Conservation (phyloP, 2,329 filamentous ascomycete species). For the Raffaelea arxii region DNA sequence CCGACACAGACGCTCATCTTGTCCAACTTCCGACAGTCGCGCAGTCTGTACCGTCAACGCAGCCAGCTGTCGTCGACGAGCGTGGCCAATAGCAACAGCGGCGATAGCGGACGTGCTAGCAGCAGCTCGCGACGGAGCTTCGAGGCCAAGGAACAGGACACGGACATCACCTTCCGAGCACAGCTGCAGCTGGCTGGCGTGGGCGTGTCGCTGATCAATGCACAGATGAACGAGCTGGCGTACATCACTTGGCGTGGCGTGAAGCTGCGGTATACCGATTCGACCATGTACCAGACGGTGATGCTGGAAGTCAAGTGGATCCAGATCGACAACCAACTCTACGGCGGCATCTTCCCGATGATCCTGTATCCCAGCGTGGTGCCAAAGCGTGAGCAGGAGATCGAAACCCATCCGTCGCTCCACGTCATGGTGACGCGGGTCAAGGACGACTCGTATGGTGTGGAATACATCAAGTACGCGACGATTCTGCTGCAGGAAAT, state of each 20-base stretch:
- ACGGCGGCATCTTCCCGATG: conserved; percentile 96
- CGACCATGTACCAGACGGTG: conserved; percentile 84
- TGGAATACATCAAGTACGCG: conserved; percentile 97
- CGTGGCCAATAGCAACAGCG: conserved; percentile 29
- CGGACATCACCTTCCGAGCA: conserved; percentile 78
- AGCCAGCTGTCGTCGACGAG: conserved; percentile 37
- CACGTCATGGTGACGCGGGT: conserved; percentile 86
- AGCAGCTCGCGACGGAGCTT: conserved; percentile 61
- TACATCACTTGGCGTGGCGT: conserved; percentile 92
- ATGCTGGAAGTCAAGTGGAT: conserved; percentile 96
- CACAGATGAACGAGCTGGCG: conserved; percentile 81
- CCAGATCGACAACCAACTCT: conserved; percentile 96
- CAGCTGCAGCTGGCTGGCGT: conserved; percentile 83
- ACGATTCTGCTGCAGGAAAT: conserved; percentile 91
- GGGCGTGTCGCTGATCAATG: conserved; percentile 87
- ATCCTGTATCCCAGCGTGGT: conserved; percentile 95
- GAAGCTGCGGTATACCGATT: conserved; percentile 84
- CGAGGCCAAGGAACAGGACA: conserved; percentile 88
- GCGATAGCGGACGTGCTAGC: conserved; percentile 2
- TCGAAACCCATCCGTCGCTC: conserved; percentile 90
- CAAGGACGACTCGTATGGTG: conserved; percentile 97
- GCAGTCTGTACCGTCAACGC: conserved; percentile 68
- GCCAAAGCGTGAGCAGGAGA: conserved; percentile 91
- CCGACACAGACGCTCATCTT: conserved; percentile 91
- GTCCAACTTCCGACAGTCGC: conserved; percentile 86